Evolutionary conservation across 2,329 filamentous ascomycete genomes (phyloP).

Genomic region (Juglanconis oblonga): DNA sequence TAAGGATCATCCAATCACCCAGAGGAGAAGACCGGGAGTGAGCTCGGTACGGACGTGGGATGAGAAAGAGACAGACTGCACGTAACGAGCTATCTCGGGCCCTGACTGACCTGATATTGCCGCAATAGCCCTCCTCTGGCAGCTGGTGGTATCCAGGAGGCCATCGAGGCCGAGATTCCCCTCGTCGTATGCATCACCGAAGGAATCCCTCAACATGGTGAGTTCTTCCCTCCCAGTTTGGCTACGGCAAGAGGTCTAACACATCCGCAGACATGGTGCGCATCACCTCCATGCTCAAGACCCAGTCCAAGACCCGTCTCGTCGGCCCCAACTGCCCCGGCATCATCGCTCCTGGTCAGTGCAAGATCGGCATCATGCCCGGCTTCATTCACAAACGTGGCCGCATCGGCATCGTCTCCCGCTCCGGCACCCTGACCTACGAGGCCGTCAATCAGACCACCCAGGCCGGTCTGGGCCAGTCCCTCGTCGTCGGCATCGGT

Average conservation of each 20-base stretch:
- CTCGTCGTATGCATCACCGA: conserved; percentile 97
- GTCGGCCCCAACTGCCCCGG: conserved; percentile 98
- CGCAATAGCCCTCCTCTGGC: conserved; percentile 75
- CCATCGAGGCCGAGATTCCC: conserved; percentile 86
- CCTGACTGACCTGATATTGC: conserved; percentile 16
- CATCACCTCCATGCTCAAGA: conserved; percentile 97
- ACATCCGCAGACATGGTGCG: conserved; percentile 82
- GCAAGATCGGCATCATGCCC: conserved; percentile 99
- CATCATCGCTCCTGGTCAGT: conserved; percentile 92
- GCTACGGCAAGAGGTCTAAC: background rate
- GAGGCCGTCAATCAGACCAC: conserved; percentile 99
- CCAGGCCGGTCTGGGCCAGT: conserved; percentile 93
- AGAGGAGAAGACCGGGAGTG: background rate
- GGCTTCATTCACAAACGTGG: conserved; percentile 99
- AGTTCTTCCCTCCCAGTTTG: conserved; percentile 28
- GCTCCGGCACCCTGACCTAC: conserved; percentile 97
- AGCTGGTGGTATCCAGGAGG: conserved; percentile 94
- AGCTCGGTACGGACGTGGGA: background rate
- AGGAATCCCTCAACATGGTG: conserved; percentile 95
- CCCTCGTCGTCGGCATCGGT: conserved; percentile 95
- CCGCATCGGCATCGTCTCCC: conserved; percentile 96
- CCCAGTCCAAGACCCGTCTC: conserved; percentile 93
- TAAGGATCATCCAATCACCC: conserved; percentile 57
- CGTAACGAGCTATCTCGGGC: background rate
- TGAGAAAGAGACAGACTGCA: background rate